Percentiles rank a stretch among this genome's conserved stretches.
phyloP scores from a whole-genome alignment of 371 early-diverging fungal genomes.

The Mucor velutinosus region DNA sequence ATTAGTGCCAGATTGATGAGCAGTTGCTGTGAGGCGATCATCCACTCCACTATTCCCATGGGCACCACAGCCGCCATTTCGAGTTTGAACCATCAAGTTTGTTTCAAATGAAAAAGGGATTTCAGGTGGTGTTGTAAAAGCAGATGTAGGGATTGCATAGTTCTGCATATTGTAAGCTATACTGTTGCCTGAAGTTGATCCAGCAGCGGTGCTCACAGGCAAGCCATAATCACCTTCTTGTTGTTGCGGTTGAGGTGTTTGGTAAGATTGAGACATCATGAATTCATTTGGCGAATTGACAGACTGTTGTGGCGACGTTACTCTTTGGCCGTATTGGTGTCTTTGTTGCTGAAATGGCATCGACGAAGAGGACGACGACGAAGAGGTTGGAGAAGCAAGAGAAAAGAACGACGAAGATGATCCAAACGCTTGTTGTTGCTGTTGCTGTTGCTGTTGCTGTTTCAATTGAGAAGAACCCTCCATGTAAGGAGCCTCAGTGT shows the following conservation, averaged over 20 bases:
- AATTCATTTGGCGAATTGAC: slow-evolving; percentile 22
- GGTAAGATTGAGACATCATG: slow-evolving; percentile 22
- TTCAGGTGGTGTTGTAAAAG: slow-evolving; percentile 18
- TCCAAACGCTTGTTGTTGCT: slow-evolving; percentile 18
- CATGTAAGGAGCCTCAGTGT: slow-evolving; percentile 5
- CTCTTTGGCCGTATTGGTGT: slow-evolving; percentile 1
- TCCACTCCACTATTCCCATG: neutral
- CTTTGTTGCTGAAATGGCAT: slow-evolving; percentile 27
- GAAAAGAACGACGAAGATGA: slow-evolving; percentile 29
- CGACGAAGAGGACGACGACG: slow-evolving; percentile 40
- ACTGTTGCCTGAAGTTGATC: neutral
- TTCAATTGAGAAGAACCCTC: neutral
- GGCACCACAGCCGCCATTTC: neutral
- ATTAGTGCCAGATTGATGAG: neutral
- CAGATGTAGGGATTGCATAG: slow-evolving; percentile 20
- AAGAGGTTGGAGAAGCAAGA: slow-evolving; percentile 42
- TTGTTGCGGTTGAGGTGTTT: slow-evolving; percentile 19
- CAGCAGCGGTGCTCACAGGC: slow-evolving; percentile 4
- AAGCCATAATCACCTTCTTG: slow-evolving; percentile 4
- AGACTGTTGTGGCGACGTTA: slow-evolving; percentile 24
- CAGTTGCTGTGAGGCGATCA: slow-evolving; percentile 2
- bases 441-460: slow-evolving; percentile 7
- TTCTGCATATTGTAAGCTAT: slow-evolving; percentile 13
- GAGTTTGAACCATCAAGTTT: slow-evolving; percentile 2
- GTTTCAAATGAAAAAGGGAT: slow-evolving; percentile 19